Evolutionary conservation across 306 rosid species (phyloP).

Genomic region (Gynostemma pentaphyllum): DNA sequence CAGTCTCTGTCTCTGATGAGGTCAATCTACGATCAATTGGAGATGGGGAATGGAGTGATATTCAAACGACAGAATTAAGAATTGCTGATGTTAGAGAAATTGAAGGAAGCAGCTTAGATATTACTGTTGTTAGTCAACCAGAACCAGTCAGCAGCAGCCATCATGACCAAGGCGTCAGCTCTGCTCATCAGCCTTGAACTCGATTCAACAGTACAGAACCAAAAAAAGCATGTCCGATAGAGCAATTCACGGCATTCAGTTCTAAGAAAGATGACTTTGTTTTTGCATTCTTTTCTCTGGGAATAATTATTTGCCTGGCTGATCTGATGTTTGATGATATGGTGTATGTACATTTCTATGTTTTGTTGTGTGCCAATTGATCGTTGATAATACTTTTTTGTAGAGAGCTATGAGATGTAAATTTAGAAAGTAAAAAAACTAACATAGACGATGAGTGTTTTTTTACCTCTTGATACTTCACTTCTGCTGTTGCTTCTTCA

Average conservation of each 20-base stretch:
- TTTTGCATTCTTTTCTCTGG: not conserved
- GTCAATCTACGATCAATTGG: conserved; percentile 47
- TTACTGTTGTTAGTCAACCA: conserved; percentile 79
- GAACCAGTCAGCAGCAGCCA: conserved; percentile 35
- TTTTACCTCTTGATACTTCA: not conserved
- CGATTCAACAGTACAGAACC: not conserved
- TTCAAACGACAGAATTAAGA: conserved; percentile 87
- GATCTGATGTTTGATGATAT: not conserved
- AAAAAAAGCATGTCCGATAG: not conserved
- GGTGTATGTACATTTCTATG: conserved; percentile 13
- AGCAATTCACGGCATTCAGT: not conserved
- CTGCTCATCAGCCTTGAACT: conserved; percentile 32
- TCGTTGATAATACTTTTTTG: not conserved
- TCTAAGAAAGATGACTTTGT: conserved; percentile 2
- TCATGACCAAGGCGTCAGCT: conserved; percentile 58
- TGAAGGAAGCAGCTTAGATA: conserved; percentile 82
- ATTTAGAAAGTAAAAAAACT: not conserved
- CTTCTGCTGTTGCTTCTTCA: not conserved
- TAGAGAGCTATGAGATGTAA: conserved; percentile 8
- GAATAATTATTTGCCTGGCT: conserved; percentile 1
- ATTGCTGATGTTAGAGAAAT: conserved; percentile 92
- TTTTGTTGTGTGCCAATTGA: conserved; percentile 3
- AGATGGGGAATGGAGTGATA: conserved; percentile 84
- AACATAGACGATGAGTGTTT: not conserved
- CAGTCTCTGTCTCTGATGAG: conserved; percentile 53